phyloP scores from a whole-genome alignment of 768 basidiomycete genomes.

The Boletus speciosus region DNA sequence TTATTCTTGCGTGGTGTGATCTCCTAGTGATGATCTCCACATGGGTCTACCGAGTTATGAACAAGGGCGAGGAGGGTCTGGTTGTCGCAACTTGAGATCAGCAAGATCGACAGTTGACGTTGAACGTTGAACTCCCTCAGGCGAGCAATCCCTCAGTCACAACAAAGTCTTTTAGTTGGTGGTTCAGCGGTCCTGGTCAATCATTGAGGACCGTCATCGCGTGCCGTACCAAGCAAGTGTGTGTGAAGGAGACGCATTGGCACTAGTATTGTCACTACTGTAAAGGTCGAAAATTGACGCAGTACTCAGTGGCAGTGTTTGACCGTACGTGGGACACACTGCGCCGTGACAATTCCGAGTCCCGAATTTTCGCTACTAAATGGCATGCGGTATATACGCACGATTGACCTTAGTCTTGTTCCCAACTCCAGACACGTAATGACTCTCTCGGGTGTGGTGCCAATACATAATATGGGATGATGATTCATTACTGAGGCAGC shows the following conservation, averaged over 20 bases:
- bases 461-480: too few species aligned
- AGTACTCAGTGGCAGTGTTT: too few species aligned
- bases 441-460: too few species aligned
- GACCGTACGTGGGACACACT: too few species aligned
- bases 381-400: too few species aligned
- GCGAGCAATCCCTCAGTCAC: neutral
- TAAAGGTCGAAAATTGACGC: too few species aligned
- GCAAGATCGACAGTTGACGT: neutral
- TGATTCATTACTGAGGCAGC: neutral
- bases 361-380: too few species aligned
- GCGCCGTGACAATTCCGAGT: too few species aligned
- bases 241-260: neutral
- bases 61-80: neutral
- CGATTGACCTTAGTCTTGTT: too few species aligned
- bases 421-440: too few species aligned
- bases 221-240: neutral
- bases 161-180: slow-evolving; percentile 1
- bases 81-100: neutral
- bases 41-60: neutral
- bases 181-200: neutral
- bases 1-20: slow-evolving; percentile 2
- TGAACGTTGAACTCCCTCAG: neutral
- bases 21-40: neutral
- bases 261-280: too few species aligned
- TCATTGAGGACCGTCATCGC: neutral